A percentile compares a stretch with the other conserved stretches of the same genome.
Conservation (phyloP, 2,329 filamentous ascomycete genomes). For the Thelonectria olida region DNA sequence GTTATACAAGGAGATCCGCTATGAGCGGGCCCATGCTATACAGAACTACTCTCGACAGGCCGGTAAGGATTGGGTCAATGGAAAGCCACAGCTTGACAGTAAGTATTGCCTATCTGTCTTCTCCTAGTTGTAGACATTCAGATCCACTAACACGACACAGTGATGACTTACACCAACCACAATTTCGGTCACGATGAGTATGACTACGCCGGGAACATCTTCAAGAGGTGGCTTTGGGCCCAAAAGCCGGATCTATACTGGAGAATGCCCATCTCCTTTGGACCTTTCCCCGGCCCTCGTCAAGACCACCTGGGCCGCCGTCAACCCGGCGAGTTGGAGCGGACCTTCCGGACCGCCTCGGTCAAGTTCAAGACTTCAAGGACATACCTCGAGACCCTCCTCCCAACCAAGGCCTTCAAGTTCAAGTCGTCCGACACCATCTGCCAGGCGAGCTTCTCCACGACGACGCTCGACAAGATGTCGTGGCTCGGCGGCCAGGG, state of each 20-base stretch:
- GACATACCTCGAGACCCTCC: constrained; percentile 52
- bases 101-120: neutral
- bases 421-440: constrained; percentile 60
- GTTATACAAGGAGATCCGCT: constrained; percentile 67
- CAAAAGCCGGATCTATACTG: constrained; percentile 24
- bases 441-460: constrained; percentile 54
- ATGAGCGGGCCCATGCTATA: constrained; percentile 64
- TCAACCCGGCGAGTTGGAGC: constrained; percentile 21
- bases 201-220: constrained; percentile 24
- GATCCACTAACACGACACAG: constrained; percentile 13
- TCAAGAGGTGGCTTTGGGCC: constrained; percentile 29
- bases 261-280: constrained; percentile 38
- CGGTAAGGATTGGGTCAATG: constrained; percentile 44
- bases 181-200: constrained; percentile 36
- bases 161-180: constrained; percentile 27
- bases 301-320: constrained; percentile 18
- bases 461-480: constrained; percentile 60
- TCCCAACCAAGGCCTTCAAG: constrained; percentile 56
- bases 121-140: neutral
- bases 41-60: constrained; percentile 65
- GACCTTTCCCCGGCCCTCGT: constrained; percentile 32
- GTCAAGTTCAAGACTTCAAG: constrained; percentile 61
- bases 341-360: constrained; percentile 55
- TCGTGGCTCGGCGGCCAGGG: constrained; percentile 69
- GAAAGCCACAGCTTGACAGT: constrained; percentile 27